These are phyloP conservation scores for Alternaria consortialis DNA, from an alignment of 2,329 filamentous ascomycete genomes.

Conservation along the genomic window DNA sequence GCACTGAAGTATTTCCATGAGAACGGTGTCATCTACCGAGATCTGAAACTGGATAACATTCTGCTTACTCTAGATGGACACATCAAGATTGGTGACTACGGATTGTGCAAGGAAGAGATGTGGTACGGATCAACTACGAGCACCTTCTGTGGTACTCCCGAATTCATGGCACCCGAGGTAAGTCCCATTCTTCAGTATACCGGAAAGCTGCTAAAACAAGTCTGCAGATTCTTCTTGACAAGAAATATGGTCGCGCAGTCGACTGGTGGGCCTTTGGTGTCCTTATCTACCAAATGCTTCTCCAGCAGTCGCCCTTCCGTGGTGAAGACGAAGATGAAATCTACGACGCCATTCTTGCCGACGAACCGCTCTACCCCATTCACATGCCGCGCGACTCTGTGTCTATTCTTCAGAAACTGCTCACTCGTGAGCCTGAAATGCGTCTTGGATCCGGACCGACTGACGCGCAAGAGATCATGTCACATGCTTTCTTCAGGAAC, in stretches of 20 bases:
- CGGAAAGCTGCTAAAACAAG: neutral
- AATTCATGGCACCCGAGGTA: conserved; percentile 99
- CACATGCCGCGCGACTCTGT: conserved; percentile 99
- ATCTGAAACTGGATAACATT: conserved; percentile 86
- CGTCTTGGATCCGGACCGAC: conserved; percentile 93
- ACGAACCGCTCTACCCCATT: conserved; percentile 97
- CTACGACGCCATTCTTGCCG: conserved; percentile 96
- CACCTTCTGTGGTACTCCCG: conserved; percentile 98
- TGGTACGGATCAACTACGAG: conserved; percentile 97
- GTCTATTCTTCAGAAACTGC: conserved; percentile 94
- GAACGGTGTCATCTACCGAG: conserved; percentile 96
- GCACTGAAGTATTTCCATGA: conserved; percentile 99
- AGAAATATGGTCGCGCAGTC: conserved; percentile 96
- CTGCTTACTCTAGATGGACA: conserved; percentile 93
- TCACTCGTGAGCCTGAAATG: conserved; percentile 93
- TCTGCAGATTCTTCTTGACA: conserved; percentile 86
- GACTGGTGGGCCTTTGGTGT: conserved; percentile 99
- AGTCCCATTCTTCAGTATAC: conserved; percentile 11
- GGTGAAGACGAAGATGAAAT: conserved; percentile 99
- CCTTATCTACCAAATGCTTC: conserved; percentile 98
- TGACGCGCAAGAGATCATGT: conserved; percentile 98
- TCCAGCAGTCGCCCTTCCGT: conserved; percentile 98
- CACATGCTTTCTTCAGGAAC: conserved; percentile 95
- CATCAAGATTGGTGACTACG: conserved; percentile 98
- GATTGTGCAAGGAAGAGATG: conserved; percentile 99